phyloP scores from a whole-genome alignment of 306 rosid species.

The Rosa chinensis region DNA sequence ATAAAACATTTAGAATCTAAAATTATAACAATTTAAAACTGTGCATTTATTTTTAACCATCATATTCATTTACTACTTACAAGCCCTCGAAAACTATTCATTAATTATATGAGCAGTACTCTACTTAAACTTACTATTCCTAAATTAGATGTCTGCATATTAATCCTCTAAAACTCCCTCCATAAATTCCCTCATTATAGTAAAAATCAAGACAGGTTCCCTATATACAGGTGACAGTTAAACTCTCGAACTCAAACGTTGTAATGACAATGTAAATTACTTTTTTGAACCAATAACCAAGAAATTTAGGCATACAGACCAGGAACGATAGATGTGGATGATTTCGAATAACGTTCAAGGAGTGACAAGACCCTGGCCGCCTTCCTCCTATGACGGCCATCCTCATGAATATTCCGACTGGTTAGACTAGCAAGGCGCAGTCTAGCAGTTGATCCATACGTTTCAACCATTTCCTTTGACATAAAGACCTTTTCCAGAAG shows the following conservation, averaged over 20 bases:
- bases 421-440: constrained; percentile 47
- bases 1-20: too few species aligned
- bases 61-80: too few species aligned
- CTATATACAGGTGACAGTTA: too few species aligned
- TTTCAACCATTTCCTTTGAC: constrained; percentile 68
- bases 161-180: too few species aligned
- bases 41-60: too few species aligned
- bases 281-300: constrained; percentile 2
- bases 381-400: constrained; percentile 50
- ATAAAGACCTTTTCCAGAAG: constrained; percentile 68
- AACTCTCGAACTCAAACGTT: not conserved
- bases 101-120: too few species aligned
- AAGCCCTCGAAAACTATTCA: too few species aligned
- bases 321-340: constrained; percentile 55
- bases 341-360: constrained; percentile 70
- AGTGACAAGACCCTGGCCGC: constrained; percentile 61
- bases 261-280: constrained; percentile 1
- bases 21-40: too few species aligned
- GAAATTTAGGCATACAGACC: constrained; percentile 38
- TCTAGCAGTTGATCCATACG: constrained; percentile 54
- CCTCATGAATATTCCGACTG: constrained; percentile 46
- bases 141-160: too few species aligned
- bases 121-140: too few species aligned
- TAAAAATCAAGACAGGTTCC: too few species aligned
- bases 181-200: too few species aligned